Evolutionary conservation across 164 flowering plant species (phyloP), one percentile per base, ranked within the genome.

Genomic region (Hamamelis virginiana): DNA sequence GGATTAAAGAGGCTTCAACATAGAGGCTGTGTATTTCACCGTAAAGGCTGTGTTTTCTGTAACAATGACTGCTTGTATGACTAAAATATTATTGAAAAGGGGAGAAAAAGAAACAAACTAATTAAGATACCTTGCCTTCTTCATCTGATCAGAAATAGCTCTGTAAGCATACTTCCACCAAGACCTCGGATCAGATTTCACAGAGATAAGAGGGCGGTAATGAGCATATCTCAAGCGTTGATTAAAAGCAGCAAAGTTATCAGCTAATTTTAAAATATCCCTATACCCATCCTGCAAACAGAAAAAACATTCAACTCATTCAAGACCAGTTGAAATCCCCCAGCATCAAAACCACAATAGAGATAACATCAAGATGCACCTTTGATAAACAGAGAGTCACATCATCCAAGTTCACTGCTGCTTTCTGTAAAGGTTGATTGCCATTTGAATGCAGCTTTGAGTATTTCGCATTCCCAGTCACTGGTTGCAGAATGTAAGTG

Each of bases 161-260:
- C 59, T 85, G 66, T 62, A 91, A 33, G 95, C 99, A 86, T 91
- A 95, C 68, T 82, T 87, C 99, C 98, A 95, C 99, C 99, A 95
- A 62, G 87, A 74, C 57, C 84, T 83, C 10, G 97, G 88, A 78
- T 87, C 78, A 55, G 89, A 83, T 80, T 87, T 92, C 44, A 93
- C 86, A 1, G 92, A 69, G 23, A 83, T 88, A 68, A 16, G 74
- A 57, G 99, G 99, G n/a, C 95, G 97, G 74, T 78, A 87, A 78
- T 93, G 98, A 64, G 98, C 97, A 84, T 89, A 85, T 71, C 80
- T 90, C 70, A 92, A 76, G 14, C 98, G 89, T 73, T 87, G 89
- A 80, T 91, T 90, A 65, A 95, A 95, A 62, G 98, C 78, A 69
- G 97, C 78, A 79, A 95, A 95, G 72, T 93, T 95, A 74, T 92